phyloP scores from a whole-genome alignment of 1,139 yeast species.

The Pneumocystis jirovecii region DNA sequence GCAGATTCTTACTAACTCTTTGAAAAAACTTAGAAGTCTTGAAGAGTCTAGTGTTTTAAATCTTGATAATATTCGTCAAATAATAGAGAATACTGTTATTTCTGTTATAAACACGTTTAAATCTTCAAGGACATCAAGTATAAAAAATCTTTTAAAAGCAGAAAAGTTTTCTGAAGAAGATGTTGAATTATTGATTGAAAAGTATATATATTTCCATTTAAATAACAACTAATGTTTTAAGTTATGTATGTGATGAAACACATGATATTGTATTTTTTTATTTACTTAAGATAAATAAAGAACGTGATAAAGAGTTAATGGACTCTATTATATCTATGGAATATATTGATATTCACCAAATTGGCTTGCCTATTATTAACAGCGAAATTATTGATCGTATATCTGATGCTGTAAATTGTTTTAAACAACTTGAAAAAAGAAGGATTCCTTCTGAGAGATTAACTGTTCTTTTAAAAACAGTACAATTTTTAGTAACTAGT shows the following conservation, averaged over 20 bases:
- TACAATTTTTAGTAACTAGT: conserved; percentile 4
- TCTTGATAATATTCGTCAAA: background rate
- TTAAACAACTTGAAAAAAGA: conserved; percentile 1
- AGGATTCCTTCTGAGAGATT: conserved; percentile 7
- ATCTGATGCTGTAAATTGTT: conserved; percentile 1
- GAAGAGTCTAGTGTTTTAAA: background rate
- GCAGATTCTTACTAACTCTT: background rate
- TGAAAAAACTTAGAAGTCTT: background rate
- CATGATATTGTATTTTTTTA: conserved; percentile 6
- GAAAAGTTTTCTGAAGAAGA: background rate
- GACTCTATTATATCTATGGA: conserved; percentile 3
- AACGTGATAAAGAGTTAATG: conserved; percentile 5
- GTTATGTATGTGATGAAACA: conserved; percentile 1
- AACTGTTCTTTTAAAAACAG: conserved; percentile 3
- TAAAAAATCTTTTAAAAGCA: background rate
- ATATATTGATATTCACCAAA: conserved; percentile 6
- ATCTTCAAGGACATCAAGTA: background rate
- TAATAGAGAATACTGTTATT: background rate
- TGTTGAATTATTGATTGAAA: background rate
- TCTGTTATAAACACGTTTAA: background rate
- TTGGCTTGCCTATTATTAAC: conserved; percentile 3
- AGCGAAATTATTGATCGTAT: conserved; percentile 5
- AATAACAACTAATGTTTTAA: background rate
- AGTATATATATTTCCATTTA: background rate
- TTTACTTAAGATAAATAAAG: conserved; percentile 1